phyloP scores from a whole-genome alignment of 768 basidiomycete species.

The Sarcomyxa edulis region DNA sequence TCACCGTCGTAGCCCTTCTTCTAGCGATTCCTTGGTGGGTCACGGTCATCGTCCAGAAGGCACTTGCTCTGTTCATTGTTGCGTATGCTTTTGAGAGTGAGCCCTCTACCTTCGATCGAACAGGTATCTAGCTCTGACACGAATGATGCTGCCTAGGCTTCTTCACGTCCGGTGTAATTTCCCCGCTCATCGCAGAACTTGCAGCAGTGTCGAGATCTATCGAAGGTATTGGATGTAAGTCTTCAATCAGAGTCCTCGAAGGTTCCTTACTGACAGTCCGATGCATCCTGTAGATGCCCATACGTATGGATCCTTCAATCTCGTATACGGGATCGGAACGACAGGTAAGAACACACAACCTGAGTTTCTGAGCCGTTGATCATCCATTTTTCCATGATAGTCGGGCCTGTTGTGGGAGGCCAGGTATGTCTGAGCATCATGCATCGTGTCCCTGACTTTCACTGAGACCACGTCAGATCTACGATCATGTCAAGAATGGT shows the following conservation, averaged over 20 bases:
- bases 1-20: constrained; percentile 40
- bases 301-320: constrained; percentile 70
- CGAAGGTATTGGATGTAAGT: constrained; percentile 65
- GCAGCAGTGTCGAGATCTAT: constrained; percentile 52
- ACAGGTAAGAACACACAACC: constrained; percentile 33
- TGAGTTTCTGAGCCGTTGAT: constrained; percentile 4
- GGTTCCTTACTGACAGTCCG: constrained; percentile 4
- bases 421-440: constrained; percentile 48
- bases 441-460: no score
- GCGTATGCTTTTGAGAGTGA: constrained; percentile 51
- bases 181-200: constrained; percentile 64
- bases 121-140: no score
- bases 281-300: constrained; percentile 51
- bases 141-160: no score
- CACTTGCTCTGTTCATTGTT: constrained; percentile 43
- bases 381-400: constrained; percentile 23
- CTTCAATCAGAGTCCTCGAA: not conserved
- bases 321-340: constrained; percentile 64
- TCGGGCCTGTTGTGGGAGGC: constrained; percentile 68
- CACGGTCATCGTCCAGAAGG: constrained; percentile 40
- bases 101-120: constrained; percentile 13
- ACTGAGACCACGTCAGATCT: no score
- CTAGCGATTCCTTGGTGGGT: constrained; percentile 63
- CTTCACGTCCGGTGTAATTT: constrained; percentile 52
- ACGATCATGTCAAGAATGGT: no score